phyloP scores from a whole-genome alignment of 495 filamentous ascomycete species.

The Corynascus novoguineensis region DNA sequence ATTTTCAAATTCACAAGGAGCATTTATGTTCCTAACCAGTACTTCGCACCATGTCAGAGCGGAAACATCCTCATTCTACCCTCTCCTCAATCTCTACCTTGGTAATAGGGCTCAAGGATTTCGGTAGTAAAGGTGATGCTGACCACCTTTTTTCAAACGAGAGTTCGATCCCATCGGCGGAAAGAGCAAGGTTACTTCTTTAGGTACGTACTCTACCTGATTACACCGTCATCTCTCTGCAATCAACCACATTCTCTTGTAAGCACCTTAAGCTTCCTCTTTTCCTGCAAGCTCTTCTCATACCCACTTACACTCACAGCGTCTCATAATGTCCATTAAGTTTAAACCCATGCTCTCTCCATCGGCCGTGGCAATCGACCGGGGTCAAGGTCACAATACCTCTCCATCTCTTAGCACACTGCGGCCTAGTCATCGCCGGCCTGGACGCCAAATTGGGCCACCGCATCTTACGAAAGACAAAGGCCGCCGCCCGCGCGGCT shows the following conservation, averaged over 20 bases:
- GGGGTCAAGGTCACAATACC: not conserved
- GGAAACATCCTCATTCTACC: too few relatives aligned
- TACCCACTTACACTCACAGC: not conserved
- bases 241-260: not conserved
- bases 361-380: not conserved
- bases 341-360: not conserved
- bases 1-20: too few relatives aligned
- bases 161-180: too few relatives aligned
- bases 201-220: too few relatives aligned
- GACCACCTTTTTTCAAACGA: too few relatives aligned
- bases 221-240: not conserved
- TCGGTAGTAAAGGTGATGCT: too few relatives aligned
- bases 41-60: too few relatives aligned
- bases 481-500: not conserved
- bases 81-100: too few relatives aligned
- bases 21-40: too few relatives aligned
- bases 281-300: not conserved
- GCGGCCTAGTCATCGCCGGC: not conserved
- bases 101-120: too few relatives aligned
- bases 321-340: not conserved
- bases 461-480: not conserved
- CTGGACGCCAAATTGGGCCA: not conserved
- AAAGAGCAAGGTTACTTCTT: not conserved
- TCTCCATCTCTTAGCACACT: not conserved
- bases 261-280: not conserved